Base-by-base conservation (phyloP, 305 asterid genomes). In the Solanum chacoense region DNA sequence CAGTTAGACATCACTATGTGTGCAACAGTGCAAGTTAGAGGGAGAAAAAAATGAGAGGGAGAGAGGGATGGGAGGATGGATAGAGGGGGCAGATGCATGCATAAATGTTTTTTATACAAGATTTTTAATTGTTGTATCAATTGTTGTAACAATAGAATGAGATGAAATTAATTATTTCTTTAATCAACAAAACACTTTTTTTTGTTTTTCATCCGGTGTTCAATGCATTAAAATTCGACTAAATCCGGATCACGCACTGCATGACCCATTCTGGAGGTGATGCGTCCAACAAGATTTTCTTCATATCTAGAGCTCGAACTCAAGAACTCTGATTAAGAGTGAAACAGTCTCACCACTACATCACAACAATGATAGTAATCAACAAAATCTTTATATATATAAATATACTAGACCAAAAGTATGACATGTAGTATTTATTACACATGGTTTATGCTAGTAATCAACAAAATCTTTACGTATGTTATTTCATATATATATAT, bases 211-310 rank as follows among this genome's bases (percentile, higher is more conserved):
- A 59, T 1, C 0, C 11, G 1, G 3, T 16, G 69, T 59, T 59
- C 0, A 55, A 0, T 20, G 2, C 4, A 20, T 59, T 7, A 3
- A 0, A 59, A 5, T 59, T 0, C 2, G 24, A 20, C 1, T 55
- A 55, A 55, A 18, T 55, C 0, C 0, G 1, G 1, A 18, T 55
- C 67, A 3, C 9, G 2, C 24, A 55, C 24, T 0, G 8, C 0
- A 45, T 45, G 24, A 55, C 2, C 0, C 67, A 7, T 55, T 55
- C 24, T 18, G 5, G 2, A 1, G 63, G 24, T 18, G 67, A 0
- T 55, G 24, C 0, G 0, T 2, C 67, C 24, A 55, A 55, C 10
- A 55, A 55, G 5, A 55, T 55, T 20, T 55, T 55, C 24, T 18
- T 0, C 11, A 55, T 55, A 55, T 55, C 10, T 1, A 55, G 1